Percentiles rank a stretch among this genome's conserved stretches.
Evolutionary conservation across 306 rosid genomes (phyloP).

Genomic region (Cucumis hystrix): DNA sequence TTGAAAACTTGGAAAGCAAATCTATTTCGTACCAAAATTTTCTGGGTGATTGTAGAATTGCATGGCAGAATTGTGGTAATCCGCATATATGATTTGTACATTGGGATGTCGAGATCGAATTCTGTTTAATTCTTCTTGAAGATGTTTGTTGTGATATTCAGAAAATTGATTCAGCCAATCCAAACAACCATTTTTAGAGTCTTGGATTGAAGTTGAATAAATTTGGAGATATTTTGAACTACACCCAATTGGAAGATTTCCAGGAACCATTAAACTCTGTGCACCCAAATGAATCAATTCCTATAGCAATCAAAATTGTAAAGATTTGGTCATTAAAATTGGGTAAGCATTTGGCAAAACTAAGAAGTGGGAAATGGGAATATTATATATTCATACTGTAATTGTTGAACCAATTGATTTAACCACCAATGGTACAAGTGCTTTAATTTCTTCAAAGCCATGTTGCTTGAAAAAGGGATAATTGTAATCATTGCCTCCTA

Average conservation of each 20-base stretch:
- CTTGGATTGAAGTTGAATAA: conserved; percentile 17
- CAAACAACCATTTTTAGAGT: conserved; percentile 27
- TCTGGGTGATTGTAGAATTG: conserved; percentile 20
- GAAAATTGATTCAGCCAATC: conserved; percentile 28
- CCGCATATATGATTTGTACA: conserved; percentile 27
- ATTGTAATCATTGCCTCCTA: conserved; percentile 55
- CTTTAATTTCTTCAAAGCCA: conserved; percentile 12
- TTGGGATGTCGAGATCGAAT: conserved; percentile 19
- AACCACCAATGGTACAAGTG: conserved; percentile 27
- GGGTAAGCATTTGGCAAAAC: not conserved
- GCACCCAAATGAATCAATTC: conserved; percentile 37
- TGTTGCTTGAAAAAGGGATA: not conserved
- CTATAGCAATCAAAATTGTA: conserved; percentile 8
- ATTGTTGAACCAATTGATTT: conserved; percentile 20
- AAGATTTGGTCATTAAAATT: not conserved
- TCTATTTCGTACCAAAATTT: conserved; percentile 17
- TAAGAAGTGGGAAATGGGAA: too few species aligned
- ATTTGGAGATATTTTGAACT: conserved; percentile 5
- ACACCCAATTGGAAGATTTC: conserved; percentile 37
- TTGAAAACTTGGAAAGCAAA: too few species aligned
- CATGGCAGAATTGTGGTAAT: conserved; percentile 28
- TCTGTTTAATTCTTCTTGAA: conserved; percentile 14
- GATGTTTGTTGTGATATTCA: conserved; percentile 26
- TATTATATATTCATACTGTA: conserved; percentile 12
- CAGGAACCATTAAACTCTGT: conserved; percentile 33